Percentiles rank a stretch among this genome's conserved stretches.
Conservation (phyloP, 2,329 filamentous ascomycete species). For the Thyridium curvatum region DNA sequence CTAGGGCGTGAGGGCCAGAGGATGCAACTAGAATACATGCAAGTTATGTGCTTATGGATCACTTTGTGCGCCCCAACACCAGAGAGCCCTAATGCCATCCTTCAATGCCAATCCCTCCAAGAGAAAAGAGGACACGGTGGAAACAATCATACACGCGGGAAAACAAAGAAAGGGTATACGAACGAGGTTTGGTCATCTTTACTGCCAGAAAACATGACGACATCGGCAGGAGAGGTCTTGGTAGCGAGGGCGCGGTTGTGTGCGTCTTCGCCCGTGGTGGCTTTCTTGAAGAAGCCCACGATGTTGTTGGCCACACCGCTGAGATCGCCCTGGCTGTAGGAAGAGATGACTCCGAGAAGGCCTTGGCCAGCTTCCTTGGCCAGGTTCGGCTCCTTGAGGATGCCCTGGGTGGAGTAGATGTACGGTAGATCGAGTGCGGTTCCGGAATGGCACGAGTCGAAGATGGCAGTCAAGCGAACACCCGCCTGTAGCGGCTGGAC, state of each 20-base stretch:
- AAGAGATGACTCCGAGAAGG: conserved; percentile 51
- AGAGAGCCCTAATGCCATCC: not conserved
- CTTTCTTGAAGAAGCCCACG: conserved; percentile 84
- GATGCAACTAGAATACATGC: conserved; percentile 3
- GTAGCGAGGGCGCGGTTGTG: conserved; percentile 76
- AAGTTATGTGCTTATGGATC: not conserved
- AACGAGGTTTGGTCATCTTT: conserved; percentile 94
- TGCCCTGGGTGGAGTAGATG: conserved; percentile 62
- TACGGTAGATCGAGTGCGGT: conserved; percentile 62
- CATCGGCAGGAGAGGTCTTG: conserved; percentile 91
- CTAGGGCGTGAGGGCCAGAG: conserved; percentile 26
- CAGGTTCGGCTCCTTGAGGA: conserved; percentile 62
- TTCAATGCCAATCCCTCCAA: not conserved
- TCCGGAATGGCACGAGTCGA: conserved; percentile 62
- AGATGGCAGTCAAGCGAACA: conserved; percentile 55
- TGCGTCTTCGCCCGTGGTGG: conserved; percentile 72
- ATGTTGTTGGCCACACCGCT: conserved; percentile 75
- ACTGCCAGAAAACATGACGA: conserved; percentile 96
- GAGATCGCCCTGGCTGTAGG: conserved; percentile 66
- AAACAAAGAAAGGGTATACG: conserved; percentile 33
- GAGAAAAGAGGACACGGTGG: conserved; percentile 10
- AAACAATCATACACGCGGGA: conserved; percentile 9
- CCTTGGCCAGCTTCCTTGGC: conserved; percentile 63
- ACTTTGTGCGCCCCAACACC: not conserved
- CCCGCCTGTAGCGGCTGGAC: conserved; percentile 49